A percentile compares a stretch with the other conserved stretches of the same genome.
Evolutionary conservation across 345 rosid genomes (phyloP).

Genomic region (Leavenworthia alabamica): DNA sequence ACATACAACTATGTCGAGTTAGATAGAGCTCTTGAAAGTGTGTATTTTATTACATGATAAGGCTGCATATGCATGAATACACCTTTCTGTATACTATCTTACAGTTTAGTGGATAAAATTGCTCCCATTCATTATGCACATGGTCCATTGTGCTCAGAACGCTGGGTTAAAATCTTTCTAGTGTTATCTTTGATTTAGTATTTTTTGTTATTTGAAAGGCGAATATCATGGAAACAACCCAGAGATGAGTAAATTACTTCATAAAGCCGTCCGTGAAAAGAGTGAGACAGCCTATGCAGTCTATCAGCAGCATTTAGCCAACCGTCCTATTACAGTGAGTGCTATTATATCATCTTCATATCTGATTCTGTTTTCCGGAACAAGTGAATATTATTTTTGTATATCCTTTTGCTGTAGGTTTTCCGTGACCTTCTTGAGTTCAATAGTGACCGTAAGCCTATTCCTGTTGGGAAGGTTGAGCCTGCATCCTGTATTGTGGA

Average conservation of each 20-base stretch:
- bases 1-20: not conserved
- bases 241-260: constrained; percentile 97
- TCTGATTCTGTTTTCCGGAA: not conserved
- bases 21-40: constrained; percentile 13
- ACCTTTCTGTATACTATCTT: not conserved
- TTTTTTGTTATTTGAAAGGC: constrained; percentile 37
- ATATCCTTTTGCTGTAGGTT: constrained; percentile 46
- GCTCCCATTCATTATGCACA: not conserved
- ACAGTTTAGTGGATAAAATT: not conserved
- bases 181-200: not conserved
- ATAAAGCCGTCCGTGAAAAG: constrained; percentile 97
- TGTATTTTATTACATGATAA: not conserved
- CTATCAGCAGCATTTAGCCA: constrained; percentile 96
- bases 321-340: constrained; percentile 90
- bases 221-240: constrained; percentile 99
- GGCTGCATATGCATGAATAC: not conserved
- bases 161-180: not conserved
- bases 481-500: constrained; percentile 77
- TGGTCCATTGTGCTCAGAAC: not conserved
- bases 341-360: not conserved
- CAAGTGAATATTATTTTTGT: constrained; percentile 2
- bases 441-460: constrained; percentile 79
- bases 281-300: constrained; percentile 81
- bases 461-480: constrained; percentile 92
- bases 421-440: constrained; percentile 96